Evolutionary conservation across 371 early-diverging fungal genomes (phyloP), one percentile per base, ranked within the genome.

Genomic region (Mortierella sp.): DNA sequence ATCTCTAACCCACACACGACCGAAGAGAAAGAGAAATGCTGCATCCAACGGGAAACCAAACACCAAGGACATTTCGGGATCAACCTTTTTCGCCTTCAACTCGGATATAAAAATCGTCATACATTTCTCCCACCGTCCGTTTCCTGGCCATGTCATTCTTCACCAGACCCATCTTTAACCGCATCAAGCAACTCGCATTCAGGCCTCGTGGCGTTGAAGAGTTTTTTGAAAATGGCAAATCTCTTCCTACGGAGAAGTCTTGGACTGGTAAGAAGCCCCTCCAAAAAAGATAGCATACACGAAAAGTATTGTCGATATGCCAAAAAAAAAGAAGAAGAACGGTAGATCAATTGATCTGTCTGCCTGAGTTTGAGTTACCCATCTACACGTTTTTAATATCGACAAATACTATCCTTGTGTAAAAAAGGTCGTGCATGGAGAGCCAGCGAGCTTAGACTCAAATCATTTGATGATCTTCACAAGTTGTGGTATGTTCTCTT

Each of bases 401-500:
- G 28, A 28, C 28, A 28, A 28, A 28, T 28, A 28, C 28, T 28
- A 28, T 28, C 28, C 28, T 28, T 28, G 28, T 28, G 2, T 1
- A 28, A 28, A n/a, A 9, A 75, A 96, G 97, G 98, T 28, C 93
- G 98, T 16, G 88, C 96, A 48, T 98, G 99, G 99, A 87, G 89
- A 61, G 94, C 95, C 10, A 89, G 91, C 52, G 98, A 97, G 85
- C 90, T 98, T 66, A 91, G 98, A 33, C 83, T 87, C 65, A 98
- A 98, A 88, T 94, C 94, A 36, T 98, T 97, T 87, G 97, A 98
- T 36, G 99, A 98, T 85, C 88, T 98, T 72, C 99, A 98, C 87
- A 95, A 94, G 84, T 87, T 98, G 76, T 98, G 99, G 99, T 94
- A 92, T 79, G 92, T 97, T 41, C 90, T 97, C 83, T 87, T 97